Evolutionary conservation across 495 filamentous ascomycete genomes (phyloP), one percentile per base, ranked within the genome.

Genomic region (Aspergillus sparsus): DNA sequence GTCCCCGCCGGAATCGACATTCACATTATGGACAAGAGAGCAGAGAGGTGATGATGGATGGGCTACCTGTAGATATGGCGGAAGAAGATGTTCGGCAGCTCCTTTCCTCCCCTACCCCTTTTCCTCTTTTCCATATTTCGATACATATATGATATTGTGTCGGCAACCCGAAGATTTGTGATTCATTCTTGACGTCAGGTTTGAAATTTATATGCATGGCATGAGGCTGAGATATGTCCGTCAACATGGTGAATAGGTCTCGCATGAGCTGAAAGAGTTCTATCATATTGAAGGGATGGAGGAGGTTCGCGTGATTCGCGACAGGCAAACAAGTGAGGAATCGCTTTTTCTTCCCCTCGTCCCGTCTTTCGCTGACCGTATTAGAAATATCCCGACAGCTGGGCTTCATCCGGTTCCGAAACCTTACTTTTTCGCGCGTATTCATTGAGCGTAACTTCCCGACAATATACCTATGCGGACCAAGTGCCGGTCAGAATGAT

Each of bases 381-480:
- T 12, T 63, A 89, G 86, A 84, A 51, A 52, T 80, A 47, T 87
- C 87, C 12, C 79, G 85, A 49, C 79, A 80, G 42, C 82, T 90
- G 69, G 89, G 85, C 5, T 91, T 91, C 68, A 80, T 88, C 49
- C 82, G 83, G 60, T 91, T 91, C 58, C 71, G 74, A 18, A 79
- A 77, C 27, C 68, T 89, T 44, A 75, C 79, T 9, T 81, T 84
- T 52, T 85, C 90, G 21, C 81, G 80, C 49, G 71, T 76, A 8
- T 93, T 95, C 57, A 68, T 91, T 42, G 87, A 90, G 64, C 72
- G 68, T 33, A 82, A 89, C 58, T 84, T 83, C 62, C 90, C 90
- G 49, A 72, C 68, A 13, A 77, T 93, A 37, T 81, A 83, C 8
- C 70, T 91, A 0, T 79, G 82, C 59, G 81, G 79, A 0, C 72